Percentiles rank a stretch among this genome's conserved stretches.
Evolutionary conservation across 148 eudicot species (phyloP).

Genomic region (Cornus kousa): DNA sequence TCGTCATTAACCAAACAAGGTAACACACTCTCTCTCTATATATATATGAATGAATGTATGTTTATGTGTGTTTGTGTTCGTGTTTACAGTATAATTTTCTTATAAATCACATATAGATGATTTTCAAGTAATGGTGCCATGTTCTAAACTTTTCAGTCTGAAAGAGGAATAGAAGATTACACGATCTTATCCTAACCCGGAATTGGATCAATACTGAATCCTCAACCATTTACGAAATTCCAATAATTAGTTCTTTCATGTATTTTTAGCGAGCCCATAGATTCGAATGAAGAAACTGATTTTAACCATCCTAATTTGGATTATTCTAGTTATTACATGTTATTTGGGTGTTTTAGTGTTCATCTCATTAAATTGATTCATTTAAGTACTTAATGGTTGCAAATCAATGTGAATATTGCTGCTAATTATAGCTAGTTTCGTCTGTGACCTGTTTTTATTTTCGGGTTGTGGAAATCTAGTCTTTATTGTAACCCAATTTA

Average conservation of each 20-base stretch:
- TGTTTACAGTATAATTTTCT: background rate
- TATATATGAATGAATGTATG: background rate
- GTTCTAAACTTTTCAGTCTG: background rate
- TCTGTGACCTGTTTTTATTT: too few relatives aligned
- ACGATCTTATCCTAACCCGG: too few relatives aligned
- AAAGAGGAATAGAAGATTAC: background rate
- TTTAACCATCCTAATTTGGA: background rate
- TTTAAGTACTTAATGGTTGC: background rate
- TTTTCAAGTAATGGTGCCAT: background rate
- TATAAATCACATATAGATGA: background rate
- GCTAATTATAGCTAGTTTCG: background rate
- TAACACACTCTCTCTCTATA: slow-evolving; percentile 12
- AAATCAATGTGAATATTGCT: background rate
- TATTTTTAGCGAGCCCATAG: too few relatives aligned
- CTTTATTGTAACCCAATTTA: too few relatives aligned
- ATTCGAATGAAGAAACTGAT: background rate
- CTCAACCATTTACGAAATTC: background rate
- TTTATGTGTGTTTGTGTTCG: background rate
- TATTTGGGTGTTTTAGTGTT: background rate
- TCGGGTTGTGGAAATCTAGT: too few relatives aligned
- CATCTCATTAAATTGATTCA: background rate
- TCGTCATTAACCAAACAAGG: slow-evolving; percentile 6
- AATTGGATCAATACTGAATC: background rate
- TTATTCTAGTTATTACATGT: background rate
- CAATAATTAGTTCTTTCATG: background rate